Conservation (phyloP, 169 alveolate genomes). For the Plasmodium fragile region DNA sequence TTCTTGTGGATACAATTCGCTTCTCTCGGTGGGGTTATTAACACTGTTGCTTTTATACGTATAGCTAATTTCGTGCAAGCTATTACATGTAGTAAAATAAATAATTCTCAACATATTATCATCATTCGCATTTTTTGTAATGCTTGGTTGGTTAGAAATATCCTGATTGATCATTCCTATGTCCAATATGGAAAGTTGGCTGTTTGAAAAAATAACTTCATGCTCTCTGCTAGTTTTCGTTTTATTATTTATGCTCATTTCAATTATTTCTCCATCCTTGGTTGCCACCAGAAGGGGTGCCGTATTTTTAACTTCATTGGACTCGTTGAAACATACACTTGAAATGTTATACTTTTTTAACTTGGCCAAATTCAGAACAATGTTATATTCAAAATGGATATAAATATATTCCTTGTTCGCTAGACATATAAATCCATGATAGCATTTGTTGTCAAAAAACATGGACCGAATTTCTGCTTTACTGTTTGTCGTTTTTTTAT, state of each 20-base stretch:
- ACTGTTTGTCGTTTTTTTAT: slow-evolving; percentile 51
- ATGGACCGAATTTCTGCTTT: slow-evolving; percentile 76
- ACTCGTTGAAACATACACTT: slow-evolving; percentile 46
- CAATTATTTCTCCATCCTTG: slow-evolving; percentile 62
- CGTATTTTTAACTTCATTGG: slow-evolving; percentile 31
- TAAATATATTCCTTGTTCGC: slow-evolving; percentile 75
- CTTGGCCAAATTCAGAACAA: slow-evolving; percentile 34
- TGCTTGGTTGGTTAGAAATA: neutral
- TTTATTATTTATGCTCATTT: slow-evolving; percentile 65
- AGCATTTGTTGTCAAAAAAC: slow-evolving; percentile 67
- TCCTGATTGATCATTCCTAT: slow-evolving; percentile 37
- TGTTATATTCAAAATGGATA: slow-evolving; percentile 70
- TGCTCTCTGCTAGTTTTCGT: slow-evolving; percentile 42
- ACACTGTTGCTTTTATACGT: slow-evolving; percentile 18
- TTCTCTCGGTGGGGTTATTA: slow-evolving; percentile 10
- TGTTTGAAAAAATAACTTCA: slow-evolving; percentile 30
- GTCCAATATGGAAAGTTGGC: slow-evolving; percentile 43
- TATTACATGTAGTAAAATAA: slow-evolving; percentile 64
- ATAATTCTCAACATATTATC: slow-evolving; percentile 43
- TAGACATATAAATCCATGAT: slow-evolving; percentile 76
- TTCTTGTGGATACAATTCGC: neutral
- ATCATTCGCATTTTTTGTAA: neutral
- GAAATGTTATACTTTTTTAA: slow-evolving; percentile 69
- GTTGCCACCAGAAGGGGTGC: slow-evolving; percentile 54
- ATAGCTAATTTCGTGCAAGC: slow-evolving; percentile 73